A percentile compares a stretch with the other conserved stretches of the same genome.
Evolutionary conservation across 768 basidiomycete species (phyloP).

Genomic region (Leccinum subtestaceum): DNA sequence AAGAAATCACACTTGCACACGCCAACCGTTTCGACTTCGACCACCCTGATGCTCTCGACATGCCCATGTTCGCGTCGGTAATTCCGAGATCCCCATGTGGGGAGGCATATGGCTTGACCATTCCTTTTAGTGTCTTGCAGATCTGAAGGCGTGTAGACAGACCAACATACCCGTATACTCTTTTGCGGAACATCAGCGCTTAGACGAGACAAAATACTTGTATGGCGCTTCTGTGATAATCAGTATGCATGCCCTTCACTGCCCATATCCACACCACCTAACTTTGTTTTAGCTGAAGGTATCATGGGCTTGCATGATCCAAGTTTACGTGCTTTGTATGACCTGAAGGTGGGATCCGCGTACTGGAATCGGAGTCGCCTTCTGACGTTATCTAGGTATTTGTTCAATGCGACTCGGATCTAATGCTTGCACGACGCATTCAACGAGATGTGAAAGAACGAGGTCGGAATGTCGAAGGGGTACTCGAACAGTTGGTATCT

Average conservation of each 20-base stretch:
- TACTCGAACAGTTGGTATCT: slow-evolving; percentile 76
- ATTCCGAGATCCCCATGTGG: slow-evolving; percentile 17
- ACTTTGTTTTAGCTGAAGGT: slow-evolving; percentile 63
- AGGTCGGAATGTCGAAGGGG: slow-evolving; percentile 78
- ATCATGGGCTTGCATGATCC: slow-evolving; percentile 89
- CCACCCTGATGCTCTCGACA: slow-evolving; percentile 91
- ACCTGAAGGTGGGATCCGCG: slow-evolving; percentile 69
- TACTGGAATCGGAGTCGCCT: not conserved
- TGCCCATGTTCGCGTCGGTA: slow-evolving; percentile 79
- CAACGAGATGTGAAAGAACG: slow-evolving; percentile 85
- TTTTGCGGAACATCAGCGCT: slow-evolving; percentile 84
- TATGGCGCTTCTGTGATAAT: slow-evolving; percentile 95
- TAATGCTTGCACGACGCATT: slow-evolving; percentile 95
- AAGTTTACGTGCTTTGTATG: slow-evolving; percentile 74
- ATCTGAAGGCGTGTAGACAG: slow-evolving; percentile 81
- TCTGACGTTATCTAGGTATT: slow-evolving; percentile 52
- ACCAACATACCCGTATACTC: slow-evolving; percentile 94
- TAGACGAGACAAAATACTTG: slow-evolving; percentile 77
- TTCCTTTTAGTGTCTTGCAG: slow-evolving; percentile 65
- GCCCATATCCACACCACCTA: not conserved
- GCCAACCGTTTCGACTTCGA: slow-evolving; percentile 83
- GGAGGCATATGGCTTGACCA: not conserved
- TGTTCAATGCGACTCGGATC: slow-evolving; percentile 91
- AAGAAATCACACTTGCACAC: slow-evolving; percentile 82
- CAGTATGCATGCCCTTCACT: slow-evolving; percentile 38